Evolutionary conservation across 345 rosid species (phyloP).

Genomic region (Murraya koenigii): DNA sequence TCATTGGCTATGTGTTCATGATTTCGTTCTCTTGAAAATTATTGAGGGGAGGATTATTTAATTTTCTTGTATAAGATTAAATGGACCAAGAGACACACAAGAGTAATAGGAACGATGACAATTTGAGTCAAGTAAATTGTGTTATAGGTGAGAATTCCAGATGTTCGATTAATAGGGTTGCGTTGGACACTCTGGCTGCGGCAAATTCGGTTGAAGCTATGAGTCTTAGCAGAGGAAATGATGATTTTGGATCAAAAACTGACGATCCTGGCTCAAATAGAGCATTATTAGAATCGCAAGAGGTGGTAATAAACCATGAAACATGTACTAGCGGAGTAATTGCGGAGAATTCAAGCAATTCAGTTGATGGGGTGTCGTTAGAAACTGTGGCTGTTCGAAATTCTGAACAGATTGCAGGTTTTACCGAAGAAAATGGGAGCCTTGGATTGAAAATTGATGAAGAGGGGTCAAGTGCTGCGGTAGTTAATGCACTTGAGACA

Average conservation of each 20-base stretch:
- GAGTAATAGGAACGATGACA: slow-evolving; percentile 13
- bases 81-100: slow-evolving; percentile 36
- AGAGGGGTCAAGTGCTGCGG: slow-evolving; percentile 13
- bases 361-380: slow-evolving; percentile 18
- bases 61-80: neutral
- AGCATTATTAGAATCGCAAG: neutral
- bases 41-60: slow-evolving; percentile 4
- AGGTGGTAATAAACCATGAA: slow-evolving; percentile 30
- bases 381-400: slow-evolving; percentile 16
- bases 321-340: slow-evolving; percentile 11
- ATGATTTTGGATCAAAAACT: slow-evolving; percentile 18
- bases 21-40: neutral
- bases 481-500: slow-evolving; percentile 14
- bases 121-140: slow-evolving; percentile 15
- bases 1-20: neutral
- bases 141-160: slow-evolving; percentile 22
- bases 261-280: neutral
- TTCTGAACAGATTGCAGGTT: slow-evolving; percentile 16
- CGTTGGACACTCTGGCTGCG: slow-evolving; percentile 21
- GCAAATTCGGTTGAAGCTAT: slow-evolving; percentile 21
- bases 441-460: slow-evolving; percentile 8
- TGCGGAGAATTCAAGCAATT: slow-evolving; percentile 25
- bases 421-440: slow-evolving; percentile 28
- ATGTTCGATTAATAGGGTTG: slow-evolving; percentile 20
- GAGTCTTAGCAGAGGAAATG: slow-evolving; percentile 21